Conservation (phyloP, 2,329 filamentous ascomycete genomes). For the Talaromyces sp. region DNA sequence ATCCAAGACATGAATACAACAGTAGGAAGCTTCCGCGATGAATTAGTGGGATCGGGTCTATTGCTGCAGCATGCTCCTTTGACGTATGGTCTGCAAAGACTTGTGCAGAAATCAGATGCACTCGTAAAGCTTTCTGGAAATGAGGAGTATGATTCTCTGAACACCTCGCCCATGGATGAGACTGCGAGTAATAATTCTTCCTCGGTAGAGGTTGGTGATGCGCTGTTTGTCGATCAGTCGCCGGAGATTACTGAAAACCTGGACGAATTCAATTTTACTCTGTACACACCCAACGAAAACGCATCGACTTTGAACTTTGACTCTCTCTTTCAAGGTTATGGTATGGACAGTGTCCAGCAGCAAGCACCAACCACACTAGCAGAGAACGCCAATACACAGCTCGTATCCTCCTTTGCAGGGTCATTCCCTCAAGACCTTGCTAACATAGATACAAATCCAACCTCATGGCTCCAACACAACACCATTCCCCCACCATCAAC, state of each 20-base stretch:
- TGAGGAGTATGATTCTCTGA: not conserved
- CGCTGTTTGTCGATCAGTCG: not conserved
- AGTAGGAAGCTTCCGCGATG: slow-evolving; percentile 66
- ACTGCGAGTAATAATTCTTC: slow-evolving; percentile 6
- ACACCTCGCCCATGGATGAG: not conserved
- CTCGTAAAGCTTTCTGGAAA: slow-evolving; percentile 47
- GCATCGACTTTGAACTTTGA: not conserved
- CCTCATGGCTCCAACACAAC: slow-evolving; percentile 22
- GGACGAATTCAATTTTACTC: not conserved
- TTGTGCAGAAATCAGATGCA: slow-evolving; percentile 57
- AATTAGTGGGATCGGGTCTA: slow-evolving; percentile 56
- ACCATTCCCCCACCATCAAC: slow-evolving; percentile 43
- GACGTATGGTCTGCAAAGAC: slow-evolving; percentile 54
- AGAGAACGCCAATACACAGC: not conserved
- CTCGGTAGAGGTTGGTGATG: not conserved
- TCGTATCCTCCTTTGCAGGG: not conserved
- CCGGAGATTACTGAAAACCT: not conserved
- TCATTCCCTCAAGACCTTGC: slow-evolving; percentile 21
- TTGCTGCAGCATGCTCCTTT: slow-evolving; percentile 57
- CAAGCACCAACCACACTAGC: not conserved
- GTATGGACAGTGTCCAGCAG: not conserved
- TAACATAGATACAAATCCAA: slow-evolving; percentile 19
- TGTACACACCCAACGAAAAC: not conserved
- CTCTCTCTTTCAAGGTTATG: not conserved
- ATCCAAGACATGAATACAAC: slow-evolving; percentile 71